These are phyloP conservation scores for Leccinum ochraceum DNA, from an alignment of 768 basidiomycete species.

Conservation along the genomic window DNA sequence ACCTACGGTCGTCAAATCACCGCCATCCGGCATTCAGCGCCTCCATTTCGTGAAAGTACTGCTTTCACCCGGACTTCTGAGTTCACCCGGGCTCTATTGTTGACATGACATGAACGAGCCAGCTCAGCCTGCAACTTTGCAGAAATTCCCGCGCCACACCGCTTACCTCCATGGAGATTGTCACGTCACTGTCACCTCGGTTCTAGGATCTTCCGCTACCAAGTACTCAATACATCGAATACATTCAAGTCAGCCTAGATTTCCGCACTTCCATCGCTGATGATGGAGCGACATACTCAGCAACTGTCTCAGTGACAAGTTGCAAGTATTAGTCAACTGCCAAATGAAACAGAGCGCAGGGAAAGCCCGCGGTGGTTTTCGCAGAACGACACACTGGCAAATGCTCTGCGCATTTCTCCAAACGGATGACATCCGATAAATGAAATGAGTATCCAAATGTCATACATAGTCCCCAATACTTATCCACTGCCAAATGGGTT, in stretches of 20 bases:
- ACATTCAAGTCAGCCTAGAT: neutral
- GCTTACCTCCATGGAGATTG: neutral
- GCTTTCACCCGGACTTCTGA: neutral
- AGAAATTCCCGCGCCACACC: neutral
- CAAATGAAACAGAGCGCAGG: neutral
- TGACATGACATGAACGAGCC: no score
- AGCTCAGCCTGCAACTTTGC: neutral
- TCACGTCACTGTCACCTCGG: no score
- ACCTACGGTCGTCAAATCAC: conserved; percentile 1
- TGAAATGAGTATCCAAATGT: no score
- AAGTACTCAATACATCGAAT: neutral
- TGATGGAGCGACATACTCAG: neutral
- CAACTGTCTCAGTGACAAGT: neutral
- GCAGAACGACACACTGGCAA: neutral
- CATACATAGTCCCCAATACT: no score
- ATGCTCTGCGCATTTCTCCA: neutral
- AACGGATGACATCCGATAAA: no score
- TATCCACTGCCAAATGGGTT: neutral
- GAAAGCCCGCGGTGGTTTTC: no score
- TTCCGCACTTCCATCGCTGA: neutral
- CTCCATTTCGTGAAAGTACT: neutral
- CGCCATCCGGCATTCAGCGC: neutral
- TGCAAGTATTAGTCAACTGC: neutral
- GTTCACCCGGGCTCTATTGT: neutral
- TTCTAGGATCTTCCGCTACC: neutral